Percentiles rank a stretch among this genome's conserved stretches.
Conservation (phyloP, 306 rosid species). For the Amphicarpaea edgeworthii region DNA sequence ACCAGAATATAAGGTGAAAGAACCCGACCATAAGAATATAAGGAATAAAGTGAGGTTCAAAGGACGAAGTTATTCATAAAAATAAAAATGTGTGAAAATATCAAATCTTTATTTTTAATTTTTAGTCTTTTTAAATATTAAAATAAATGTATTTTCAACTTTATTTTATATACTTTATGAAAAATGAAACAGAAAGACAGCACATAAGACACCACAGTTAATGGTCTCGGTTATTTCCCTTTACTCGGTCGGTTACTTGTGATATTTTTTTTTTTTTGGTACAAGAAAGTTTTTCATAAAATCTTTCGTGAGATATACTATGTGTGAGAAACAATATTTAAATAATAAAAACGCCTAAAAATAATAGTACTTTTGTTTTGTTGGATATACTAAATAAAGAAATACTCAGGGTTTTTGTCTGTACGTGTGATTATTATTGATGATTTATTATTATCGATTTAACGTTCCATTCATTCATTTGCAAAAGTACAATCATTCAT, state of each 20-base stretch:
- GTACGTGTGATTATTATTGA: background rate
- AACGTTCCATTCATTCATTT: conserved; percentile 22
- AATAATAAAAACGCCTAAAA: background rate
- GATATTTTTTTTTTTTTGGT: background rate
- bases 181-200: no score
- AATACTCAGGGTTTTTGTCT: conserved; percentile 5
- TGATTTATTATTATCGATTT: no score
- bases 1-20: no score
- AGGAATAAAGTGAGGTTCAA: no score
- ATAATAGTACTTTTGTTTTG: background rate
- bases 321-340: background rate
- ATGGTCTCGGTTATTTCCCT: conserved; percentile 4
- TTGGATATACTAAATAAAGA: conserved; percentile 11
- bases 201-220: no score
- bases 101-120: no score
- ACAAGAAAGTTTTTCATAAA: background rate
- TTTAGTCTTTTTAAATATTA: no score
- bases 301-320: background rate
- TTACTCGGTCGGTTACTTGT: background rate
- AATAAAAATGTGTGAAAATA: no score
- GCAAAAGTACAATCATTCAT: conserved; percentile 37
- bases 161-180: no score
- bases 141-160: no score
- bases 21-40: no score
- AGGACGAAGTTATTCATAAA: no score